Evolutionary conservation across 768 basidiomycete genomes (phyloP).

Genomic region (Pulveroboletus ravenelii): DNA sequence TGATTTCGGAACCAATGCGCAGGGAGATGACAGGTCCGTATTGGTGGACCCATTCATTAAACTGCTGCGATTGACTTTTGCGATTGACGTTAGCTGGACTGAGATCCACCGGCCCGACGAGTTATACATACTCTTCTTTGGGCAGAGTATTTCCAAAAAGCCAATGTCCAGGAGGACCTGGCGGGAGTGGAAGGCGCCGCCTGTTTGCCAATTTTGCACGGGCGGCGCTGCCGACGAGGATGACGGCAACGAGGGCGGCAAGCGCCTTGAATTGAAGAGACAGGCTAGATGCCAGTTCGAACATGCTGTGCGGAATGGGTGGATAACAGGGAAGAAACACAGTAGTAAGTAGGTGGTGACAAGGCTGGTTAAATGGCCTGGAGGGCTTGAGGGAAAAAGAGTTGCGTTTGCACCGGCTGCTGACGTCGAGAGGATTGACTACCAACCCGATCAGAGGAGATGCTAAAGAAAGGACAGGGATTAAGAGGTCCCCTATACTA

Average conservation of each 20-base stretch:
- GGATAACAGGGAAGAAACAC: too few relatives aligned
- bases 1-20: constrained; percentile 39
- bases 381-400: background rate
- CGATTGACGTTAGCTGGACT: background rate
- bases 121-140: constrained; percentile 20
- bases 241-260: constrained; percentile 15
- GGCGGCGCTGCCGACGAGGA: constrained; percentile 12
- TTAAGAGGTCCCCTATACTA: too few relatives aligned
- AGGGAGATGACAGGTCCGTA: constrained; percentile 34
- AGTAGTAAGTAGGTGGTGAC: background rate
- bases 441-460: too few relatives aligned
- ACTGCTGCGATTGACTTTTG: constrained; percentile 34
- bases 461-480: too few relatives aligned
- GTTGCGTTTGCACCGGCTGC: background rate
- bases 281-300: constrained; percentile 1
- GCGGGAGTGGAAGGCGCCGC: constrained; percentile 6
- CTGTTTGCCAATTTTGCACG: constrained; percentile 5
- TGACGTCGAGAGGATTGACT: background rate
- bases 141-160: too few relatives aligned
- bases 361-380: constrained; percentile 6
- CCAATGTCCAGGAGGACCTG: too few relatives aligned
- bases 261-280: constrained; percentile 16
- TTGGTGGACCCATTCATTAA: constrained; percentile 54
- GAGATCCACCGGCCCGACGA: background rate
- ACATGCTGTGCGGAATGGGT: constrained; percentile 1